Percentiles rank a stretch among this genome's conserved stretches.
Evolutionary conservation across 2,329 filamentous ascomycete genomes (phyloP).

Genomic region (Penicillium sp.): DNA sequence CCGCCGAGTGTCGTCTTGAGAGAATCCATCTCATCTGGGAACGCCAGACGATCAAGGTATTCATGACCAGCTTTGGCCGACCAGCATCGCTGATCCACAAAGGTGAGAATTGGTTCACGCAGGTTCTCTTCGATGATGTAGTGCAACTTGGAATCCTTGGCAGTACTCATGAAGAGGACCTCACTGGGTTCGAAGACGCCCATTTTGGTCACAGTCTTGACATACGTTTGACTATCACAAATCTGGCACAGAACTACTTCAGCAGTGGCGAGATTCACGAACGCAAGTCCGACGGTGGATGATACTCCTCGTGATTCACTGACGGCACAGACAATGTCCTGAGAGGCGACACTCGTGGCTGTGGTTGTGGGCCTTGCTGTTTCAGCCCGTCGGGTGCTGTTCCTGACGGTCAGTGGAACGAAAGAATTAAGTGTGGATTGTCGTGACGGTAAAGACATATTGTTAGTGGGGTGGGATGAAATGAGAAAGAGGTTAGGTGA

Average conservation of each 20-base stretch:
- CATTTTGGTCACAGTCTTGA: slow-evolving; percentile 84
- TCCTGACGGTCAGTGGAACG: slow-evolving; percentile 27
- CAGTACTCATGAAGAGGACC: slow-evolving; percentile 75
- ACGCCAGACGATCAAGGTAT: slow-evolving; percentile 77
- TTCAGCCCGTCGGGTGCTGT: slow-evolving; percentile 53
- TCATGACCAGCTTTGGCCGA: slow-evolving; percentile 77
- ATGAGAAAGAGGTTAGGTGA: neutral
- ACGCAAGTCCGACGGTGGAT: slow-evolving; percentile 81
- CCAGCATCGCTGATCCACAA: slow-evolving; percentile 79
- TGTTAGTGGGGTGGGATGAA: neutral
- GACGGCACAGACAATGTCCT: slow-evolving; percentile 84
- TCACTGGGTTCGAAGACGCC: slow-evolving; percentile 77
- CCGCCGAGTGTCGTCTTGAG: slow-evolving; percentile 77
- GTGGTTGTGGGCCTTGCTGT: slow-evolving; percentile 59
- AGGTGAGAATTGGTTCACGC: slow-evolving; percentile 62
- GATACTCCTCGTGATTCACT: slow-evolving; percentile 86
- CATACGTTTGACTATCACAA: slow-evolving; percentile 89
- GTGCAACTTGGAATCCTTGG: slow-evolving; percentile 75
- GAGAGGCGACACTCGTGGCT: slow-evolving; percentile 59
- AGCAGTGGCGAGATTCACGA: slow-evolving; percentile 82
- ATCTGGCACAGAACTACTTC: slow-evolving; percentile 88
- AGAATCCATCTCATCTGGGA: slow-evolving; percentile 76
- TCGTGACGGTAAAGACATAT: slow-evolving; percentile 21
- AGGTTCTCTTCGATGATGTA: slow-evolving; percentile 74
- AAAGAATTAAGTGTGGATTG: slow-evolving; percentile 25